Percentiles rank a stretch among this genome's conserved stretches.
Conservation (phyloP, 306 rosid genomes). For the Neltuma alba region DNA sequence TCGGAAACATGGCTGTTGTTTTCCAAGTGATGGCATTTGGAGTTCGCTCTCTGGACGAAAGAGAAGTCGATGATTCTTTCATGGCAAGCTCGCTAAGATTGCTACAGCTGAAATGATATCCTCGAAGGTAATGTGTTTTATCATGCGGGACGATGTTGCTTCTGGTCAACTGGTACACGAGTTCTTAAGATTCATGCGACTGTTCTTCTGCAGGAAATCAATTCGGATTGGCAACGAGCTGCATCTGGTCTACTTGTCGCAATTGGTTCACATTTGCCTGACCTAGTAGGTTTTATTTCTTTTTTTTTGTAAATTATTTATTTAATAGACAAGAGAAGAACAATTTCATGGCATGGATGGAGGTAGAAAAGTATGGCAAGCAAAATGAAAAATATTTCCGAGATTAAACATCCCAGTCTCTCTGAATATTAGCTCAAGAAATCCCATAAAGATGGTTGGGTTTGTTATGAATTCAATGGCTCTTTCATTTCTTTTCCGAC, state of each 20-base stretch:
- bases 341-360: constrained; percentile 28
- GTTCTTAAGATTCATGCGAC: constrained; percentile 20
- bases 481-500: constrained; percentile 6
- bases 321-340: too few relatives aligned
- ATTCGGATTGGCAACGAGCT: constrained; percentile 93
- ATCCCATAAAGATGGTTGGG: constrained; percentile 21
- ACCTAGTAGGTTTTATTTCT: constrained; percentile 83
- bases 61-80: constrained; percentile 72
- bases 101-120: constrained; percentile 89
- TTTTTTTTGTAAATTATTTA: too few relatives aligned
- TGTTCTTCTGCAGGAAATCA: constrained; percentile 68
- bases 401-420: constrained; percentile 16
- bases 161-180: constrained; percentile 2
- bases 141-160: constrained; percentile 12
- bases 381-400: constrained; percentile 19
- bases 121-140: constrained; percentile 69
- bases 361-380: constrained; percentile 12
- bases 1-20: constrained; percentile 93
- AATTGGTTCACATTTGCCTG: constrained; percentile 88
- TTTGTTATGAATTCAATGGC: constrained; percentile 22
- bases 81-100: constrained; percentile 87
- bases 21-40: constrained; percentile 94
- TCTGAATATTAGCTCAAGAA: constrained; percentile 24
- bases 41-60: constrained; percentile 68
- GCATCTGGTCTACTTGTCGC: constrained; percentile 90